Evolutionary conservation across 2,329 filamentous ascomycete species (phyloP), one percentile per base, ranked within the genome.

Genomic region (Pseudogymnoascus verrucosus): DNA sequence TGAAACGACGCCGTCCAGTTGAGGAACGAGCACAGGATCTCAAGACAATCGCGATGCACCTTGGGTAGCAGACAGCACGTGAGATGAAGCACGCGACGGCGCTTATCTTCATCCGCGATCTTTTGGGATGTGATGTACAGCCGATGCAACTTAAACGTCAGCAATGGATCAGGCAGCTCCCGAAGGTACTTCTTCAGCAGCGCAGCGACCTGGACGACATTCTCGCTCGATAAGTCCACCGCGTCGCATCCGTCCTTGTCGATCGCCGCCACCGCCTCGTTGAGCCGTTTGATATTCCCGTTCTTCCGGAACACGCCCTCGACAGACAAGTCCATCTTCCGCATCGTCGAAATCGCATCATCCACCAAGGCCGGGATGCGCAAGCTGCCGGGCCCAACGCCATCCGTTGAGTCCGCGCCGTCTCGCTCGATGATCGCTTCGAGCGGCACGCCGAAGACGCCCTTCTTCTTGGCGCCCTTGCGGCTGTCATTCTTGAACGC

Each of bases 301-400:
- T 98, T 99, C 82, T 99, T 99, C 70, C 95, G 88, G 84, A 99
- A 99, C 21, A 99, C 93, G 71, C 95, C 95, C 76, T 99, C 95
- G 1, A 99, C 91, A 1, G 93, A 98, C 79, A 99, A 92, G 75
- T 99, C 95, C 91, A 99, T 98, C 76, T 93, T 95, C 70, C 93
- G 88, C 91, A 99, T 96, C 11, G 93, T 92, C 3, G 90, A 89
- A 39, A 99, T 89, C 60, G 93, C 88, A 73, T 97, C 93, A 71
- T 98, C 93, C n/a, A 99, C 84, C 62, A 99, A 82, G n/a, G 91
- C 90, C 2, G 95, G 95, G 44, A 99, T 91, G 62, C 91, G 89
- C 64, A 99, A 81, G 12, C 91, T 89, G 16, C 93, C 93, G 10
- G 95, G 93, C 0, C 95, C 95, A 66, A 99, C 91, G 37, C 95